Conservation (phyloP, 768 basidiomycete genomes). For the Dioszegia crocea region DNA sequence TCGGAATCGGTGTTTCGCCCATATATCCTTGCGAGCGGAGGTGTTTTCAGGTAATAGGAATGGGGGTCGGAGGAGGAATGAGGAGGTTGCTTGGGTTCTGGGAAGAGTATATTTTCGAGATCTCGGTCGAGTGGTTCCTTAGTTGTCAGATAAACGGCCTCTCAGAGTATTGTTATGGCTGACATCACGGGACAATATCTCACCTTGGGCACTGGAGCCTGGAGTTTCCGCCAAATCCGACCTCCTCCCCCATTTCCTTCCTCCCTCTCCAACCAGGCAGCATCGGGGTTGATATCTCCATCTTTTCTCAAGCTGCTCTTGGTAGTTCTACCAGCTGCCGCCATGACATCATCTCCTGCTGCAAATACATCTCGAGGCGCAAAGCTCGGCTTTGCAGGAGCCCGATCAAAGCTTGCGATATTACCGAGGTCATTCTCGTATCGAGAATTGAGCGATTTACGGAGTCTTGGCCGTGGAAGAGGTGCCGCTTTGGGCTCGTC, state of each 20-base stretch:
- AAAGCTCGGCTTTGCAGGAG: background rate
- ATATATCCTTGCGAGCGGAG: too few relatives aligned
- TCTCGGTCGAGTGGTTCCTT: background rate
- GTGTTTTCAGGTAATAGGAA: too few relatives aligned
- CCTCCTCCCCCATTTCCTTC: background rate
- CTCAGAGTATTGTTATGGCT: background rate
- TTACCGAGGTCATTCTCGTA: constrained; percentile 2
- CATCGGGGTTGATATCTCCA: background rate
- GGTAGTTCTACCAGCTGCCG: background rate
- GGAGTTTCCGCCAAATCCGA: background rate
- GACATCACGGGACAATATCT: background rate
- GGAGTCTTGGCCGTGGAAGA: background rate
- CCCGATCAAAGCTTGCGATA: constrained; percentile 1
- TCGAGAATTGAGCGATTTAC: constrained; percentile 2
- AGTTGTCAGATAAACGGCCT: background rate
- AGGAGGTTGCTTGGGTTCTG: background rate
- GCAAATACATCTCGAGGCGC: background rate
- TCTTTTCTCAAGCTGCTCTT: background rate
- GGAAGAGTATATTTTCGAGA: background rate
- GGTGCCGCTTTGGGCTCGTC: background rate
- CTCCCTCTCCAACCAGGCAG: background rate
- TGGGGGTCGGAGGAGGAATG: background rate
- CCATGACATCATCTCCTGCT: too few relatives aligned
- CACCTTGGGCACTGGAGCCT: background rate
- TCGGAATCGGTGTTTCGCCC: too few relatives aligned